These are phyloP conservation scores for Rhodotorula sp. DNA, from an alignment of 1,284 basidiomycete species.

Conservation along the genomic window DNA sequence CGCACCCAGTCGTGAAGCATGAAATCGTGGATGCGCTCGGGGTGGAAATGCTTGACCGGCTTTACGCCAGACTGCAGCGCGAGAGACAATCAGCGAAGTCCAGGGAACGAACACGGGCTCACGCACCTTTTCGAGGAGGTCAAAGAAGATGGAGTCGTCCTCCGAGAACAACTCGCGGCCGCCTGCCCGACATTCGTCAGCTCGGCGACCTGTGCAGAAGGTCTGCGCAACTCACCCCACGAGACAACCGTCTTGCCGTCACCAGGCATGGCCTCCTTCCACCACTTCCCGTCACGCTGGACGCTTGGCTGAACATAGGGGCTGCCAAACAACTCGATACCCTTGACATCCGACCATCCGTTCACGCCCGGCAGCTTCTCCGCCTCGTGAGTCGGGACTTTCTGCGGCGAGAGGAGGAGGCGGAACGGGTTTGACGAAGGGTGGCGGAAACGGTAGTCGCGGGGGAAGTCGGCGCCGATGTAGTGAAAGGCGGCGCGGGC, in stretches of 20 bases:
- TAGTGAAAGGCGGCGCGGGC: constrained; percentile 31
- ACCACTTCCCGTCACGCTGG: constrained; percentile 15
- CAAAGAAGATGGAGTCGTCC: constrained; percentile 19
- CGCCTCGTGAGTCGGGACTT: background rate
- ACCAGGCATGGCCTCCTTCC: constrained; percentile 25
- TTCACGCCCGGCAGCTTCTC: background rate
- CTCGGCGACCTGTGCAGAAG: rapidly evolving
- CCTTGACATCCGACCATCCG: constrained; percentile 19
- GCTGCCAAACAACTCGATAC: constrained; percentile 15
- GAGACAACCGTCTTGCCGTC: constrained; percentile 22
- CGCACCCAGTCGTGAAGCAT: constrained; percentile 12
- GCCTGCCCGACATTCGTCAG: background rate
- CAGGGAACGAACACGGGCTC: background rate
- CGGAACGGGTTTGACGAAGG: constrained; percentile 14
- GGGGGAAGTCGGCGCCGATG: constrained; percentile 19
- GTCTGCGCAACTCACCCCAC: constrained; percentile 32
- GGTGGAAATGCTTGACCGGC: constrained; percentile 12
- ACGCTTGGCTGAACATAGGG: constrained; percentile 33
- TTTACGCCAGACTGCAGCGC: constrained; percentile 21
- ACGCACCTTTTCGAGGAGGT: constrained; percentile 18
- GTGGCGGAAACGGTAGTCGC: background rate
- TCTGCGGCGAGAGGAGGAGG: background rate
- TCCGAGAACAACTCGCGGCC: constrained; percentile 29
- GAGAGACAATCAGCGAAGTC: background rate
- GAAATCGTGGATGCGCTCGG: constrained; percentile 27